Evolutionary conservation across 1,284 basidiomycete genomes (phyloP).

Genomic region (Tremellales sp.): DNA sequence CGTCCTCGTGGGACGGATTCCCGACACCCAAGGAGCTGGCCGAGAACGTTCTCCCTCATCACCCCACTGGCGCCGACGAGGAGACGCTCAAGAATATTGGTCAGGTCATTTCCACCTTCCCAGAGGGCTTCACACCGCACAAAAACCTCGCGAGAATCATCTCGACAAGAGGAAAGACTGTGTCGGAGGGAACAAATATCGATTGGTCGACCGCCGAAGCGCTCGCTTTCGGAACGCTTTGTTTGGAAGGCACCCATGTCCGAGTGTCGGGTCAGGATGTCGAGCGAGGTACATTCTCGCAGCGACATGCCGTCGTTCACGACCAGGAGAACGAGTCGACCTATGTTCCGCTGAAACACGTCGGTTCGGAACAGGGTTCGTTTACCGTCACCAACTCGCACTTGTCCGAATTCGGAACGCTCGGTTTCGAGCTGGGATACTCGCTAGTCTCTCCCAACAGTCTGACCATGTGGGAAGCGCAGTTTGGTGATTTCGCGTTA

Average conservation of each 20-base stretch:
- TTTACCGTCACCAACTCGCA: conserved; percentile 98
- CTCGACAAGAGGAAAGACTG: conserved; percentile 75
- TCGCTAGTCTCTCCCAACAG: conserved; percentile 93
- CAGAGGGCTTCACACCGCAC: conserved; percentile 81
- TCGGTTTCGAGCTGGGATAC: conserved; percentile 98
- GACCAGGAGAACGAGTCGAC: conserved; percentile 91
- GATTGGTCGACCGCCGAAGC: conserved; percentile 99
- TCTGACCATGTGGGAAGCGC: conserved; percentile 97
- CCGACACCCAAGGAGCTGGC: conserved; percentile 94
- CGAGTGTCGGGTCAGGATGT: conserved; percentile 98
- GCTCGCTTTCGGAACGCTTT: conserved; percentile 89
- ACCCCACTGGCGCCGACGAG: conserved; percentile 75
- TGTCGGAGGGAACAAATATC: conserved; percentile 86
- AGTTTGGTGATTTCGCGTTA: conserved; percentile 91
- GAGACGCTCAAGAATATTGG: conserved; percentile 82
- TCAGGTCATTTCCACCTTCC: conserved; percentile 77
- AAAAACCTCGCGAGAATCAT: conserved; percentile 94
- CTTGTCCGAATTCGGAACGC: conserved; percentile 88
- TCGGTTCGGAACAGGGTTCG: conserved; percentile 78
- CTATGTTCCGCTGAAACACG: conserved; percentile 84
- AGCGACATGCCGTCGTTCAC: conserved; percentile 94
- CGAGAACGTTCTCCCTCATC: conserved; percentile 84
- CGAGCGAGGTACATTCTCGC: conserved; percentile 99
- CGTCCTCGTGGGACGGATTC: conserved; percentile 97
- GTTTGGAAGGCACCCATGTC: conserved; percentile 89